Evolutionary conservation across 2,329 filamentous ascomycete genomes (phyloP).

Genomic region (Mycosphaerella arachidis): DNA sequence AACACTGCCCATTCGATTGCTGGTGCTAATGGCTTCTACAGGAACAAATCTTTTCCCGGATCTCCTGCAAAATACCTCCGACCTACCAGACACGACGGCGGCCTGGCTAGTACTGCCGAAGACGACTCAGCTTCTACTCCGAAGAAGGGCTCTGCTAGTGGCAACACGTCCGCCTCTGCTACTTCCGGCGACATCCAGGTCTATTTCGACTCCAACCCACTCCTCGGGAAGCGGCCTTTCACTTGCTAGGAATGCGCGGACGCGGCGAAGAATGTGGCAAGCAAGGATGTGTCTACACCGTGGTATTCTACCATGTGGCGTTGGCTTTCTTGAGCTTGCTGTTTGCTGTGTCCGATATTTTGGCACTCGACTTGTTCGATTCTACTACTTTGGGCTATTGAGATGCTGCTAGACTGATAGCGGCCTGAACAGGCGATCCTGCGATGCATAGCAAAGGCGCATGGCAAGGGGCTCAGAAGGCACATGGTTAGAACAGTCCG

Average conservation of each 20-base stretch:
- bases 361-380: neutral
- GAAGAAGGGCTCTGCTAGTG: neutral
- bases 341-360: neutral
- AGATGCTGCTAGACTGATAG: neutral
- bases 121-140: neutral
- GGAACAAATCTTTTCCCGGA: slow-evolving; percentile 13
- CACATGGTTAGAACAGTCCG: too few species aligned
- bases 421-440: neutral
- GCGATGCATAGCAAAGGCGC: neutral
- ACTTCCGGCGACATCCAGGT: slow-evolving; percentile 17
- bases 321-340: neutral
- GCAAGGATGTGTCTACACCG: neutral
- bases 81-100: neutral
- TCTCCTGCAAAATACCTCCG: slow-evolving; percentile 12
- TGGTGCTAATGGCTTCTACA: slow-evolving; percentile 18
- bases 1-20: slow-evolving; percentile 5
- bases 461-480: neutral
- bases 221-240: neutral
- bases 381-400: neutral
- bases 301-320: neutral
- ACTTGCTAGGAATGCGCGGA: slow-evolving; percentile 21
- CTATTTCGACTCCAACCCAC: slow-evolving; percentile 9
- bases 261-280: slow-evolving; percentile 9
- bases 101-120: neutral
- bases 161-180: neutral